Evolutionary conservation across 192 early-diverging fungal species (phyloP), one percentile per base, ranked within the genome.

Genomic region (Mortierella hygrophila): DNA sequence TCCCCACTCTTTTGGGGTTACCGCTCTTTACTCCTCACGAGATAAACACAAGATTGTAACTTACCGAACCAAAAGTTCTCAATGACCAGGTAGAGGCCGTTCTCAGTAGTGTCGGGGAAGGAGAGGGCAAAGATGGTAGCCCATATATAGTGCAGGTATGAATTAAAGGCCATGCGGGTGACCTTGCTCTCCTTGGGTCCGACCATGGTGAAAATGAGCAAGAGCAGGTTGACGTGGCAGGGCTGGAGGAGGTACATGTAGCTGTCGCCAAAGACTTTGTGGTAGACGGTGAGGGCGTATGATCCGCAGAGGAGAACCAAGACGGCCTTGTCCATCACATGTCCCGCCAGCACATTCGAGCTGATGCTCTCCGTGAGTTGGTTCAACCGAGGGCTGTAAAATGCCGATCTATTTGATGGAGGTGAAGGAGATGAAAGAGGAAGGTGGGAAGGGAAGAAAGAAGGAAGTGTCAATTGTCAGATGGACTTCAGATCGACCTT

Each of bases 121-220:
- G 85, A 69, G 35, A 91, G 71, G 0, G 92, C 91, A 71, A 88
- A 81, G 42, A 92, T 88, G 26, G 86, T 89, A 4, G 91, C 91
- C 92, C 92, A 93, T 55, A 90, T 80, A 16, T 90, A 92, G 57
- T 91, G 89, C 2, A 93, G 72, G 63, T 93, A 93, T 6, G 92
- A 85, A 46, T 93, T 93, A 77, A 93, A 89, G 0, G 89, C 81
- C 63, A 92, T 70, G 16, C 82, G 74, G 16, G 84, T 74, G 6
- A 86, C 40, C 38, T 84, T 55, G 20, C 85, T 87, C n/a, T 74
- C 79, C 42, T 82, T 87, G 18, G 88, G 88, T 52, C 84, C 89
- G 42, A 82, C 70, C 89, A 92, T 88, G 13, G 81, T 89, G 29
- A 90, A 69, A 65, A 92, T 81, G 40, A 93, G 52, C 23, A 91